Evolutionary conservation across 371 early-diverging fungal species (phyloP).

Genomic region (Mucor sp.): DNA sequence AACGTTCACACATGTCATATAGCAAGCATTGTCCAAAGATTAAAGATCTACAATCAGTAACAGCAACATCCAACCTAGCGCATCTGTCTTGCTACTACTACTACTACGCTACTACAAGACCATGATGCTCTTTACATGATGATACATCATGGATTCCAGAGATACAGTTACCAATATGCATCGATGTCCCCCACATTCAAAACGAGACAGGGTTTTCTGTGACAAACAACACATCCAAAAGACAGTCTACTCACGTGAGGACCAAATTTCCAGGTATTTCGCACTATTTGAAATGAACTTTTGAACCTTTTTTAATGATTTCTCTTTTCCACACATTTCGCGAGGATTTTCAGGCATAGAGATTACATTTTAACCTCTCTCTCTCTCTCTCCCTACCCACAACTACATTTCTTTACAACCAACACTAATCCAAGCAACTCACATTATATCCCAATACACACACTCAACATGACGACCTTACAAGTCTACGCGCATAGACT

Average conservation of each 20-base stretch:
- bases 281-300: slow-evolving; percentile 2
- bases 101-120: too few species aligned
- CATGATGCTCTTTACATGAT: too few species aligned
- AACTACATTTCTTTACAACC: not conserved
- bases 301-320: not conserved
- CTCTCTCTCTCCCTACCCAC: too few species aligned
- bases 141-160: too few species aligned
- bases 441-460: not conserved
- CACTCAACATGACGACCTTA: slow-evolving; percentile 50
- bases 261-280: slow-evolving; percentile 1
- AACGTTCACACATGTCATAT: too few species aligned
- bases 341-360: not conserved
- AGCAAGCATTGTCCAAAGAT: too few species aligned
- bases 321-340: not conserved
- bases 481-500: slow-evolving; percentile 72
- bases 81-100: too few species aligned
- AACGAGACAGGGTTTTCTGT: not conserved
- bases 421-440: not conserved
- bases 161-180: too few species aligned
- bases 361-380: not conserved
- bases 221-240: not conserved
- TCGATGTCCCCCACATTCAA: not conserved
- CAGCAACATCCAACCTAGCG: too few species aligned
- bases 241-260: slow-evolving; percentile 6
- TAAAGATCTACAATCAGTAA: too few species aligned